Evolutionary conservation across 768 basidiomycete genomes (phyloP).

Genomic region (Tephrocybe sp.): DNA sequence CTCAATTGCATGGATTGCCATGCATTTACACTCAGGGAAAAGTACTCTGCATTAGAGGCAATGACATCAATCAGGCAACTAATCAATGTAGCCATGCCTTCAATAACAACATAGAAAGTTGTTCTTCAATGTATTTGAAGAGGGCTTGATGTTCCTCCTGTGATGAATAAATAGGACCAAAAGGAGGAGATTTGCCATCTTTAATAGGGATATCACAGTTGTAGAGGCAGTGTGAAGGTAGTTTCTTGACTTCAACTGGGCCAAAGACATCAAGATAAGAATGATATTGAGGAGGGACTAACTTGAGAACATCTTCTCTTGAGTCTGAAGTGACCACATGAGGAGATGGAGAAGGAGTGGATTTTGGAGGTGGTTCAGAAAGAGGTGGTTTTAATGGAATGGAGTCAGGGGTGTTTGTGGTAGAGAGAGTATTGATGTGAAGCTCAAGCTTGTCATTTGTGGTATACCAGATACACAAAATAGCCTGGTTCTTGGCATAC

Average conservation of each 20-base stretch:
- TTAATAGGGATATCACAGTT: conserved; percentile 33
- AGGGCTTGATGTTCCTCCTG: conserved; percentile 23
- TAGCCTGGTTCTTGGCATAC: conserved; percentile 17
- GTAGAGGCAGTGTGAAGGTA: conserved; percentile 28
- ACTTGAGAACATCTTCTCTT: background rate
- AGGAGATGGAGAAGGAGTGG: background rate
- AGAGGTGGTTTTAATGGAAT: conserved; percentile 16
- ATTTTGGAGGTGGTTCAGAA: background rate
- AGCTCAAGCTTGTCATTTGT: background rate
- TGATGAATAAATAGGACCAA: conserved; percentile 25
- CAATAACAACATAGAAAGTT: too few species aligned
- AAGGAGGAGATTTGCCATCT: conserved; percentile 18
- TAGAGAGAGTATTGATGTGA: background rate
- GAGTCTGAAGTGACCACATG: background rate
- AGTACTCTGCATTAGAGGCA: conserved; percentile 5
- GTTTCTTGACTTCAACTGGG: conserved; percentile 20
- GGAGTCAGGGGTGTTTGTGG: background rate
- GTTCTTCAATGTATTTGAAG: conserved; percentile 26
- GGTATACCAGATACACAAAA: conserved; percentile 5
- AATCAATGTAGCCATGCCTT: too few species aligned
- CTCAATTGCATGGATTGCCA: conserved; percentile 17
- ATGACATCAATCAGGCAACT: too few species aligned
- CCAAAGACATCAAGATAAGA: conserved; percentile 31
- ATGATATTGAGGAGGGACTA: too few species aligned
- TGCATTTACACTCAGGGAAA: conserved; percentile 8